A percentile compares a stretch with the other conserved stretches of the same genome.
Conservation (phyloP, 1,139 yeast genomes). For the Blastobotrys ciferrii region DNA sequence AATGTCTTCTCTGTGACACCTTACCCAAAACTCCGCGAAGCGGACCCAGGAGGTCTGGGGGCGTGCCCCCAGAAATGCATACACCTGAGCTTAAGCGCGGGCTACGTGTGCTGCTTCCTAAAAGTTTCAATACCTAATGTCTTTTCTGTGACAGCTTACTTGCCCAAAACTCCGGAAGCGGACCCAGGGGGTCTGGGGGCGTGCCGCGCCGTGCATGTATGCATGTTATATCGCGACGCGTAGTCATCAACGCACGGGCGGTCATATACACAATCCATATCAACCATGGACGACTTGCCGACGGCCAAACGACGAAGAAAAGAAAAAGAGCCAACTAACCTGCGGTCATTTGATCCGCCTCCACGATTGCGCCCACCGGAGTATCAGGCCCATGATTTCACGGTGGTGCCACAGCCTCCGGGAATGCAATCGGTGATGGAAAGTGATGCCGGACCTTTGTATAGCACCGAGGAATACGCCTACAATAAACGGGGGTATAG, state of each 20-base stretch:
- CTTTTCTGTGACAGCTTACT: too few species aligned
- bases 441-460: conserved; percentile 36
- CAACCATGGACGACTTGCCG: conserved; percentile 11
- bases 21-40: too few species aligned
- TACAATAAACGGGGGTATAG: conserved; percentile 77
- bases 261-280: not conserved
- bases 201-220: not conserved
- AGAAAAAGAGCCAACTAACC: conserved; percentile 12
- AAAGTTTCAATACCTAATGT: too few species aligned
- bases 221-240: not conserved
- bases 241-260: not conserved
- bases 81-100: too few species aligned
- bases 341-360: conserved; percentile 13
- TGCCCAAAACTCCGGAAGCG: too few species aligned
- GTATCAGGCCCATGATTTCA: conserved; percentile 26
- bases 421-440: conserved; percentile 17
- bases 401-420: conserved; percentile 21
- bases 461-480: conserved; percentile 70
- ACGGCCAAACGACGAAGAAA: conserved; percentile 10
- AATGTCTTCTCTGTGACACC: too few species aligned
- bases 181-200: too few species aligned
- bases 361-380: conserved; percentile 29
- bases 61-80: too few species aligned
- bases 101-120: too few species aligned
- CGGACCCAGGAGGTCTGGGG: too few species aligned